These are phyloP conservation scores for Phytophthora chlamydospora DNA, from an alignment of 352 stramenopile genomes.

Conservation along the genomic window DNA sequence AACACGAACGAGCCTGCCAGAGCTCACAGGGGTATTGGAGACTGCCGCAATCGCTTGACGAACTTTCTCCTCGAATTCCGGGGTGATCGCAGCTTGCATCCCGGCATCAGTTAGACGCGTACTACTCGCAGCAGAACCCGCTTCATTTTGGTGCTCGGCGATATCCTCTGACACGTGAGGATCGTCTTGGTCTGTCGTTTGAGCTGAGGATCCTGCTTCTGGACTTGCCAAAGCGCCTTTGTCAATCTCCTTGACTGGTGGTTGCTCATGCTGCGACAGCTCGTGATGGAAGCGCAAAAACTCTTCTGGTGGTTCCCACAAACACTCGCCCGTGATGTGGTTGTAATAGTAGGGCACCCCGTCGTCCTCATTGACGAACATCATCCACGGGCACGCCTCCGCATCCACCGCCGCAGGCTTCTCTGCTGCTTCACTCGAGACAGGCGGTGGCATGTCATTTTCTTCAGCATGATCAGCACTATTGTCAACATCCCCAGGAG, in stretches of 20 bases:
- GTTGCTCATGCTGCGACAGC: conserved; percentile 15
- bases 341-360: conserved; percentile 80
- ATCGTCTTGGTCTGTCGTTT: background rate
- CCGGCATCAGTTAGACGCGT: background rate
- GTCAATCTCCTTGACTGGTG: background rate
- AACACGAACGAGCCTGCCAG: conserved; percentile 51
- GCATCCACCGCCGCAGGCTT: conserved; percentile 2
- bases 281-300: conserved; percentile 54
- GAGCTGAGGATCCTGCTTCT: background rate
- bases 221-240: background rate
- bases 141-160: background rate
- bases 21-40: conserved; percentile 51
- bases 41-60: conserved; percentile 49
- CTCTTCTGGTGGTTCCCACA: conserved; percentile 67
- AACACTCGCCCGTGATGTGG: conserved; percentile 55
- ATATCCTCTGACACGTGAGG: background rate
- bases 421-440: background rate
- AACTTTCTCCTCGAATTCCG: conserved; percentile 65
- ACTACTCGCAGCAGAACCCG: background rate
- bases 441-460: background rate
- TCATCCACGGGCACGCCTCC: conserved; percentile 53
- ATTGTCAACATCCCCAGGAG: conserved; percentile 15
- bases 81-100: conserved; percentile 30
- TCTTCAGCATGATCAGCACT: conserved; percentile 3
- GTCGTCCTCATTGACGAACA: conserved; percentile 73